A percentile compares a stretch with the other conserved stretches of the same genome.
These are phyloP conservation scores for Xylaria sp. DNA, from an alignment of 2,329 filamentous ascomycete species.

Conservation along the genomic window DNA sequence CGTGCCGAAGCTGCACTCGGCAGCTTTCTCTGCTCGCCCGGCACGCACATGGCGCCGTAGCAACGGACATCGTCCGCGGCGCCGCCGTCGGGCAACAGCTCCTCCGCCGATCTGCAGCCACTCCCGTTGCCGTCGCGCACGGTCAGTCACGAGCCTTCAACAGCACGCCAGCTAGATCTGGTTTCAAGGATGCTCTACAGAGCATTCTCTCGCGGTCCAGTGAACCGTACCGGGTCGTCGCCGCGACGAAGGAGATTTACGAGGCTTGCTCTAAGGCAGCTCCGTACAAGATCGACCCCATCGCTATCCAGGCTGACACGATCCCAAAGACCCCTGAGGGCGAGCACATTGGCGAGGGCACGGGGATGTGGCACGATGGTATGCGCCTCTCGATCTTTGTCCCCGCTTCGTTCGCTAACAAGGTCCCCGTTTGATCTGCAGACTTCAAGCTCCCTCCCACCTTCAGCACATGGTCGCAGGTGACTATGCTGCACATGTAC, in stretches of 20 bases:
- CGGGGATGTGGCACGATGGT: constrained; percentile 80
- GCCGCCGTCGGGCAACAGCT: constrained; percentile 14
- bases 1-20: constrained; percentile 45
- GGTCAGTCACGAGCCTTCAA: constrained; percentile 34
- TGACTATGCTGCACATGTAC: constrained; percentile 96
- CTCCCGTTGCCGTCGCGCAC: constrained; percentile 8
- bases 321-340: constrained; percentile 69
- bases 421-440: constrained; percentile 33
- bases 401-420: constrained; percentile 3
- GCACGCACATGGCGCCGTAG: constrained; percentile 20
- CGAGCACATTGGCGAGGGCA: constrained; percentile 72
- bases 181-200: constrained; percentile 28
- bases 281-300: constrained; percentile 68
- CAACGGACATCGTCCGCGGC: constrained; percentile 23
- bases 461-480: constrained; percentile 93
- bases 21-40: constrained; percentile 34
- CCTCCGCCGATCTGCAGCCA: neutral
- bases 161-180: constrained; percentile 31
- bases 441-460: constrained; percentile 75
- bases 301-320: constrained; percentile 58
- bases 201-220: constrained; percentile 26
- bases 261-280: constrained; percentile 68
- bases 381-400: constrained; percentile 18
- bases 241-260: constrained; percentile 72
- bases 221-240: constrained; percentile 68